These are phyloP conservation scores for Alternaria metachromatica DNA, from an alignment of 2,329 filamentous ascomycete species.

Conservation along the genomic window DNA sequence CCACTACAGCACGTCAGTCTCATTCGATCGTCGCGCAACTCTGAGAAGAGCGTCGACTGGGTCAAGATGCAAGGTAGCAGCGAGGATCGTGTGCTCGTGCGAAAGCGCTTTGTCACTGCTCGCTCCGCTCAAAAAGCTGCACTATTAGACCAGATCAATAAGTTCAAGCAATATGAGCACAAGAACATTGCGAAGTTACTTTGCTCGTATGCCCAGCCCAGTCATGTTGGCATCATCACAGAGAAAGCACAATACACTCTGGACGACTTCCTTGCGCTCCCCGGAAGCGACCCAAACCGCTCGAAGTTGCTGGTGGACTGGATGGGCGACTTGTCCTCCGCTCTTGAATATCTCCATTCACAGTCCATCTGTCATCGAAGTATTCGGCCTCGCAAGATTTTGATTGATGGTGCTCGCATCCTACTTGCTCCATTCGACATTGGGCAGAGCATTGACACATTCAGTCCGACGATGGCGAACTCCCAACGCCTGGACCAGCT, in stretches of 20 bases:
- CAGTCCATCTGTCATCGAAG: constrained; percentile 47
- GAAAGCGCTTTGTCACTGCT: constrained; percentile 47
- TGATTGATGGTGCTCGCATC: constrained; percentile 45
- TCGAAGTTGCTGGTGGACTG: constrained; percentile 47
- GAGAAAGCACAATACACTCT: constrained; percentile 44
- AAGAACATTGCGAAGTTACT: constrained; percentile 48
- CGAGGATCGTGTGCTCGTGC: constrained; percentile 45
- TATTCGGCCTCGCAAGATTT: constrained; percentile 50
- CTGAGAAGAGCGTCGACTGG: constrained; percentile 46
- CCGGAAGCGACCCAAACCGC: constrained; percentile 38
- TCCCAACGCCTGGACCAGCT: constrained; percentile 41
- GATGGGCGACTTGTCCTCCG: constrained; percentile 51
- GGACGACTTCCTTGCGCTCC: constrained; percentile 47
- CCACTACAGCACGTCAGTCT: constrained; percentile 44
- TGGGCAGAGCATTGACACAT: constrained; percentile 32
- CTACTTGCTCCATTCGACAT: constrained; percentile 49
- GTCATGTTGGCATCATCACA: constrained; percentile 45
- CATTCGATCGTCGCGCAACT: constrained; percentile 39
- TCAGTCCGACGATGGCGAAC: constrained; percentile 37
- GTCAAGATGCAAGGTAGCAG: constrained; percentile 44
- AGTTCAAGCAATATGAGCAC: constrained; percentile 48
- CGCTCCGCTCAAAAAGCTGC: constrained; percentile 45
- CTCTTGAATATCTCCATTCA: constrained; percentile 47
- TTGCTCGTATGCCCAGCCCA: constrained; percentile 48
- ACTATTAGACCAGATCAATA: constrained; percentile 47